Evolutionary conservation across 2,329 filamentous ascomycete species (phyloP), one percentile per base, ranked within the genome.

Genomic region (Metarhizium humberi): DNA sequence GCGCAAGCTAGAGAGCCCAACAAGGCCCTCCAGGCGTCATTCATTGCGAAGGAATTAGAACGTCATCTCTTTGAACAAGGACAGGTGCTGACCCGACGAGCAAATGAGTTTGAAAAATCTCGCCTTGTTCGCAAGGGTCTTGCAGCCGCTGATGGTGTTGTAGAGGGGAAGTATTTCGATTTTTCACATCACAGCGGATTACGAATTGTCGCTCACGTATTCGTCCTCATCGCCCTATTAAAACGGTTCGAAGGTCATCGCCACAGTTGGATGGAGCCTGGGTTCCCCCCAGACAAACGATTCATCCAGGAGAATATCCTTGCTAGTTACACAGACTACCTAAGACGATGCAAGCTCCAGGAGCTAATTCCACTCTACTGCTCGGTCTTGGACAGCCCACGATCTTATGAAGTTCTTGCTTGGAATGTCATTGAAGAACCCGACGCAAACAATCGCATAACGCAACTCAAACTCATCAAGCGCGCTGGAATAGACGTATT

Each of bases 311-410:
- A 95, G 64, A 90, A 88, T 63, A 83, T 92, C 50, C 76, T 96
- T 53, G 84, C 87, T 1, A 85, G 83, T 4, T 97, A 97, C 67
- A 87, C 95, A 55, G 87, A 88, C 62, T 85, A 88, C 58, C 73
- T 99, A 42, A 84, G 88, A 47, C 78, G 87, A 50, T 81, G 82
- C 16, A 82, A 84, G 38, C 82, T 94, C 54, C 83, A 87, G 57
- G 86, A 92, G 59, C 73, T 94, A 46, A 87, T 96, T 55, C 92
- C 94, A 0, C 75, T 95, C 1, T 99, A 99, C 69, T 92, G 89
- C 59, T 90, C 90, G 8, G 86, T 90, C 62, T 76, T 99, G 13
- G 78, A 82, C 10, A 73, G 77, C 6, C 75, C 82, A 13, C 79
- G 86, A 59, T 79, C 80, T 58, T 85, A 90, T 61, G 80, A 84